phyloP scores from a whole-genome alignment of 148 eudicot species.

The Euryodendron excelsum region DNA sequence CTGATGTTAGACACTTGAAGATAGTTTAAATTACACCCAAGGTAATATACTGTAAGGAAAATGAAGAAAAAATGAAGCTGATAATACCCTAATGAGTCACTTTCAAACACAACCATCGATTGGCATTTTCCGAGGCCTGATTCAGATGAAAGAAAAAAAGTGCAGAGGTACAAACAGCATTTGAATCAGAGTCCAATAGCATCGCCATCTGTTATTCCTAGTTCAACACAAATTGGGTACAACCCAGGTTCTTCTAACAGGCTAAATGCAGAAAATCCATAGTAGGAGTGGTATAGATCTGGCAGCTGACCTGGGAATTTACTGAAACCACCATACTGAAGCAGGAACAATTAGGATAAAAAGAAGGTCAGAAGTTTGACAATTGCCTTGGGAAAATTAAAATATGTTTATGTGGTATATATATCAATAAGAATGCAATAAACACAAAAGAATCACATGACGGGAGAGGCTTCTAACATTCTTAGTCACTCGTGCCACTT shows the following conservation, averaged over 20 bases:
- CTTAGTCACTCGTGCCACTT: not conserved
- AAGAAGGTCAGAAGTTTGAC: not conserved
- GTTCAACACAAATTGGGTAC: conserved; percentile 53
- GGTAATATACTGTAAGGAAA: not conserved
- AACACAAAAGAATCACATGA: not conserved
- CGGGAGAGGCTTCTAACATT: not conserved
- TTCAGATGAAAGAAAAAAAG: not conserved
- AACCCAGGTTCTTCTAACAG: conserved; percentile 61
- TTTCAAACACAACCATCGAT: not conserved
- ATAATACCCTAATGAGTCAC: not conserved
- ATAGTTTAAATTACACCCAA: not conserved
- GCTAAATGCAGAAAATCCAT: conserved; percentile 81
- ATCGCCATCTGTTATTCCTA: conserved; percentile 58
- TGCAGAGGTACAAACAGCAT: not conserved
- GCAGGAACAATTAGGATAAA: conserved; percentile 9
- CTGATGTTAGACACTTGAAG: not conserved
- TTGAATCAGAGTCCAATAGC: conserved; percentile 31
- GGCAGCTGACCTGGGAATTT: conserved; percentile 74
- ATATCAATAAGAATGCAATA: not conserved
- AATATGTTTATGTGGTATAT: not conserved
- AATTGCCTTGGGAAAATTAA: not conserved
- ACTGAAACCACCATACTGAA: conserved; percentile 94
- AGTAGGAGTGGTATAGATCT: conserved; percentile 87
- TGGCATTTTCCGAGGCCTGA: conserved; percentile 8
- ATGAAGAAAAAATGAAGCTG: not conserved